phyloP scores from a whole-genome alignment of 192 early-diverging fungal species.

The Radiomyces spectabilis region DNA sequence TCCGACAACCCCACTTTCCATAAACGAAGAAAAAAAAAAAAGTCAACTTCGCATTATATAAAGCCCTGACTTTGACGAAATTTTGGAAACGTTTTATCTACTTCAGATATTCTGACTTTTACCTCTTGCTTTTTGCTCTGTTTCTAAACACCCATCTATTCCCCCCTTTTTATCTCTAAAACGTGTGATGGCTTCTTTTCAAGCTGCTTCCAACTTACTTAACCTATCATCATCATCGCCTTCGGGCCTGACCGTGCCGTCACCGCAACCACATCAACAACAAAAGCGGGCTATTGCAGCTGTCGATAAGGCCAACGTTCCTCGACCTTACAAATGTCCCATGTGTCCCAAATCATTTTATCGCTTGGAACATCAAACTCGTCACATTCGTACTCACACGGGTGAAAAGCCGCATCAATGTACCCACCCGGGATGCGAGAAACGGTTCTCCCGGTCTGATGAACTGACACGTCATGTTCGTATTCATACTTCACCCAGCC shows the following conservation, averaged over 20 bases:
- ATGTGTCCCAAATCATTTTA: slow-evolving; percentile 67
- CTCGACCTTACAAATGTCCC: slow-evolving; percentile 53
- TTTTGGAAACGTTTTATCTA: no score
- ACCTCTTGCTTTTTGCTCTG: no score
- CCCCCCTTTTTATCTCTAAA: slow-evolving; percentile 18
- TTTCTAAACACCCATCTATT: slow-evolving; percentile 25
- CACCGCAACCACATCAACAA: background rate
- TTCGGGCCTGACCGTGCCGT: no score
- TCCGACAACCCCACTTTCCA: no score
- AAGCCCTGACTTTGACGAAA: no score
- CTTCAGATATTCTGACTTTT: no score
- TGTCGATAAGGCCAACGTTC: slow-evolving; percentile 25
- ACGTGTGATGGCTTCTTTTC: background rate
- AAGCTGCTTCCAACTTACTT: slow-evolving; percentile 5
- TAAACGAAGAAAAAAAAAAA: no score
- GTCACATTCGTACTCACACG: slow-evolving; percentile 84
- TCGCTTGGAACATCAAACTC: slow-evolving; percentile 78
- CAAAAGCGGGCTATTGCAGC: slow-evolving; percentile 9
- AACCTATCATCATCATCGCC: background rate
- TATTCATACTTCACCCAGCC: slow-evolving; percentile 37
- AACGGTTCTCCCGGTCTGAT: slow-evolving; percentile 80
- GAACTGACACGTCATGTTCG: slow-evolving; percentile 56
- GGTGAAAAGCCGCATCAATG: slow-evolving; percentile 83
- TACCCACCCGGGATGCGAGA: slow-evolving; percentile 57
- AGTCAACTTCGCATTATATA: no score